These are phyloP conservation scores for Lipomyces yamanashiensis DNA, from an alignment of 805 yeast species.

Conservation along the genomic window DNA sequence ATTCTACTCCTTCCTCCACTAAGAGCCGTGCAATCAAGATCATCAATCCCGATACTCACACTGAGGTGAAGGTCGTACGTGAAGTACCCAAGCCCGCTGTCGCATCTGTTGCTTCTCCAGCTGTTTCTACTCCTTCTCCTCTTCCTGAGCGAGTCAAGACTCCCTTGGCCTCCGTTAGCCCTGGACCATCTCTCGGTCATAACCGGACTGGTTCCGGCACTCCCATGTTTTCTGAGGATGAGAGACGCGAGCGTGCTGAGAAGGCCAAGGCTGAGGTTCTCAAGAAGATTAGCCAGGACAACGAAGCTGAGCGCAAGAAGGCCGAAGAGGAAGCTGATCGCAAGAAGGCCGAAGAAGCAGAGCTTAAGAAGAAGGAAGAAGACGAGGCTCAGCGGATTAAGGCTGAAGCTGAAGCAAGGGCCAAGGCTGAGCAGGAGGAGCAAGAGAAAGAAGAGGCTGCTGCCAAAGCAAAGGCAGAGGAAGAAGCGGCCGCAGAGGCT, in stretches of 20 bases:
- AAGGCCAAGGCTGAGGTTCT: constrained; percentile 29
- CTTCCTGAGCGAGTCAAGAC: constrained; percentile 20
- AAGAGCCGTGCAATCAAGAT: constrained; percentile 37
- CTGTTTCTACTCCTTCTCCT: constrained; percentile 1
- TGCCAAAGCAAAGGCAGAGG: constrained; percentile 21
- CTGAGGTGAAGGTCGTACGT: constrained; percentile 32
- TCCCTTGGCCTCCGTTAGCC: constrained; percentile 14
- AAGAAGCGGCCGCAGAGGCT: constrained; percentile 35
- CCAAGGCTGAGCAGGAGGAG: constrained; percentile 33
- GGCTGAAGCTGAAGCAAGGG: constrained; percentile 34
- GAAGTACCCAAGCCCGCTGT: constrained; percentile 14
- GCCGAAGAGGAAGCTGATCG: constrained; percentile 28
- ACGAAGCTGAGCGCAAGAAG: constrained; percentile 23
- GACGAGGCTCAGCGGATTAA: constrained; percentile 27
- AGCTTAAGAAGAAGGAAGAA: constrained; percentile 14
- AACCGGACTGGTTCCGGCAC: constrained; percentile 25
- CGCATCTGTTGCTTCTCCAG: constrained; percentile 2
- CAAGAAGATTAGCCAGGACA: constrained; percentile 20
- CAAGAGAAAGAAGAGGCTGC: constrained; percentile 31
- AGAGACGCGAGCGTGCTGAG: constrained; percentile 34
- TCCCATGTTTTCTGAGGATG: constrained; percentile 35
- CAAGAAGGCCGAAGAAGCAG: constrained; percentile 20
- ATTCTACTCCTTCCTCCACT: constrained; percentile 15
- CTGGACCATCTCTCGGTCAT: constrained; percentile 23
- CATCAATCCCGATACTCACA: constrained; percentile 35